phyloP scores from a whole-genome alignment of 805 yeast genomes.

The Teunomyces funiuensis region DNA sequence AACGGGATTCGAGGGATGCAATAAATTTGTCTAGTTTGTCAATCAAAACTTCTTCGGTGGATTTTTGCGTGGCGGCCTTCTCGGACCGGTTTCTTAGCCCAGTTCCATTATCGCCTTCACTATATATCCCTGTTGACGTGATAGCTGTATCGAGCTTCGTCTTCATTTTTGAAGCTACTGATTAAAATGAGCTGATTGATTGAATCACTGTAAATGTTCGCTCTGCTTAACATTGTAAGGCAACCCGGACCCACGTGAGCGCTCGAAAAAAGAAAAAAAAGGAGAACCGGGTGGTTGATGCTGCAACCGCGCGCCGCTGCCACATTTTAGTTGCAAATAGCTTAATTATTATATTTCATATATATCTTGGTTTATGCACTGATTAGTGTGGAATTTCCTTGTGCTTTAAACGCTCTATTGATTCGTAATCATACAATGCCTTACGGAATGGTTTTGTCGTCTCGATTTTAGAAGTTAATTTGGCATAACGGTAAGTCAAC shows the following conservation, averaged over 20 bases:
- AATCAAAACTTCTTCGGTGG: conserved; percentile 41
- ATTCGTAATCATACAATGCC: conserved; percentile 10
- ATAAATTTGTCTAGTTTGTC: conserved; percentile 42
- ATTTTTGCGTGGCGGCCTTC: background rate
- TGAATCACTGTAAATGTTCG: background rate
- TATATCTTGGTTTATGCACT: background rate
- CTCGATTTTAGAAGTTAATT: conserved; percentile 8
- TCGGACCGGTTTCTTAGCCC: conserved; percentile 12
- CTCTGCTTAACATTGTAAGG: background rate
- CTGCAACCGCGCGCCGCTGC: background rate
- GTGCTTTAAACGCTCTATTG: conserved; percentile 8
- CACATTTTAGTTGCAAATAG: background rate
- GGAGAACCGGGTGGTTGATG: too few species aligned
- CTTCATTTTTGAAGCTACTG: background rate
- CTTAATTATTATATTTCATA: too few species aligned
- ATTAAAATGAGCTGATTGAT: background rate
- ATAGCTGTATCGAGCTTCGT: too few species aligned
- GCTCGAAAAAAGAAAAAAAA: background rate
- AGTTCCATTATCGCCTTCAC: background rate
- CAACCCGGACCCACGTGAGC: conserved; percentile 3
- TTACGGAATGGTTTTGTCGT: conserved; percentile 11
- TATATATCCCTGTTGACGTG: background rate
- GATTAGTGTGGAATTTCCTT: background rate
- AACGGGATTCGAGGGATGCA: conserved; percentile 41
- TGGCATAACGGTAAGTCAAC: conserved; percentile 4